These are phyloP conservation scores for Penicillium expansum DNA, from an alignment of 2,329 filamentous ascomycete species.

Conservation along the genomic window DNA sequence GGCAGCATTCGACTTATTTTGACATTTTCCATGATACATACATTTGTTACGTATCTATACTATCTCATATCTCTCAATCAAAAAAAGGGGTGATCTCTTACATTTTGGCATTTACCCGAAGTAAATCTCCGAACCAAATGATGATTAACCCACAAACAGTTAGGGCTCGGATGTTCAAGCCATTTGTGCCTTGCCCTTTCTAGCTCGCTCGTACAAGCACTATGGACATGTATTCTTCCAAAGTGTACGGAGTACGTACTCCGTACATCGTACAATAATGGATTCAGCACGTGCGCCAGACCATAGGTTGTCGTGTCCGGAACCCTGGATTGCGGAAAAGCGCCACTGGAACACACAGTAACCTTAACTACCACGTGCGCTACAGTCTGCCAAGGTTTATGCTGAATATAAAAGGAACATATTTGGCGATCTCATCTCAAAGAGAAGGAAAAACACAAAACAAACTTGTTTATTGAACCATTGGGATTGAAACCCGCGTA, in stretches of 20 bases:
- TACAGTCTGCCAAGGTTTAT: not conserved
- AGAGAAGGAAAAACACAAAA: not conserved
- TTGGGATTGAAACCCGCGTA: not conserved
- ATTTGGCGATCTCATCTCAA: slow-evolving; percentile 12
- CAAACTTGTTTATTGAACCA: not conserved
- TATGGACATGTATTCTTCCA: not conserved
- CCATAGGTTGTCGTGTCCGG: not conserved
- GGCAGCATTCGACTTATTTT: slow-evolving; percentile 23
- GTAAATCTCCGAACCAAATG: not conserved
- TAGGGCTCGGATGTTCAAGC: not conserved
- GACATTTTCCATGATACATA: slow-evolving; percentile 1
- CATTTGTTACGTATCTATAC: slow-evolving; percentile 2
- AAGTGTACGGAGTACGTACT: not conserved
- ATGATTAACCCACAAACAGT: not conserved
- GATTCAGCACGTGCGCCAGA: not conserved
- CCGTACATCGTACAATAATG: not conserved
- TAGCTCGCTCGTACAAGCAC: not conserved
- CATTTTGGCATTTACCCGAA: not conserved
- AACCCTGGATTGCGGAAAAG: not conserved
- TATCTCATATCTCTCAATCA: slow-evolving; percentile 4
- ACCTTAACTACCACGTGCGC: not conserved
- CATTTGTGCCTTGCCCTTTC: not conserved
- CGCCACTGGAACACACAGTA: not conserved
- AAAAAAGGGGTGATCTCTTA: not conserved
- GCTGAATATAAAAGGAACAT: not conserved